Evolutionary conservation across 768 basidiomycete species (phyloP).

Genomic region (Podaxis sp.): DNA sequence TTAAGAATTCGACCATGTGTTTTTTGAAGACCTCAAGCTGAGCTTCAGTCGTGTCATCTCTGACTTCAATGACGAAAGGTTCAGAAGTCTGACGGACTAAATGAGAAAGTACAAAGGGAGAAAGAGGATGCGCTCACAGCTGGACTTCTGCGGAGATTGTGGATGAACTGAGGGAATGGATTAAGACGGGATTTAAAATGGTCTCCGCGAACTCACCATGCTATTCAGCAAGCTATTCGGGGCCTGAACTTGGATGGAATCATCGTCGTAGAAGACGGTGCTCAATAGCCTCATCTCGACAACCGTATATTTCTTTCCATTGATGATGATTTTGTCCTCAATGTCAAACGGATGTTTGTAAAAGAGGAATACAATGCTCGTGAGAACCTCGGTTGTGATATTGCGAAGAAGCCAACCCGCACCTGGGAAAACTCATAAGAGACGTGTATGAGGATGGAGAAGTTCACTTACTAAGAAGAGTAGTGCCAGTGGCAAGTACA

Average conservation of each 20-base stretch:
- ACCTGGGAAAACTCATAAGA: neutral
- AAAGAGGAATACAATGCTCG: slow-evolving; percentile 4
- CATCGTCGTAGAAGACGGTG: slow-evolving; percentile 7
- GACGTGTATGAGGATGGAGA: neutral
- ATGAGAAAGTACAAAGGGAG: too few species aligned
- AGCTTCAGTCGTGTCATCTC: neutral
- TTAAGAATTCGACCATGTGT: neutral
- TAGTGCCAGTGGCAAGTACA: neutral
- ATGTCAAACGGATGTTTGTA: slow-evolving; percentile 9
- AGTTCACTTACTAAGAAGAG: neutral
- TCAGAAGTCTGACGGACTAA: neutral
- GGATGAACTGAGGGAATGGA: neutral
- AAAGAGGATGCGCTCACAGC: neutral
- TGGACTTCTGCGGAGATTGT: slow-evolving; percentile 9
- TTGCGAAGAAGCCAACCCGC: slow-evolving; percentile 6
- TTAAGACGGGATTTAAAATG: neutral
- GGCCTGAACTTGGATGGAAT: slow-evolving; percentile 2
- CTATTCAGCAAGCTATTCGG: slow-evolving; percentile 10
- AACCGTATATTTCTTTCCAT: slow-evolving; percentile 2
- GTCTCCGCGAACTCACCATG: neutral
- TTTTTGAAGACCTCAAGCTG: neutral
- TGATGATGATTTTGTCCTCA: slow-evolving; percentile 2
- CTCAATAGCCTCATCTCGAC: slow-evolving; percentile 4
- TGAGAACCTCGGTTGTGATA: neutral
- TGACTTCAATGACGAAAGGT: neutral